These are phyloP conservation scores for Alternaria gaisen DNA, from an alignment of 2,329 filamentous ascomycete species.

Conservation along the genomic window DNA sequence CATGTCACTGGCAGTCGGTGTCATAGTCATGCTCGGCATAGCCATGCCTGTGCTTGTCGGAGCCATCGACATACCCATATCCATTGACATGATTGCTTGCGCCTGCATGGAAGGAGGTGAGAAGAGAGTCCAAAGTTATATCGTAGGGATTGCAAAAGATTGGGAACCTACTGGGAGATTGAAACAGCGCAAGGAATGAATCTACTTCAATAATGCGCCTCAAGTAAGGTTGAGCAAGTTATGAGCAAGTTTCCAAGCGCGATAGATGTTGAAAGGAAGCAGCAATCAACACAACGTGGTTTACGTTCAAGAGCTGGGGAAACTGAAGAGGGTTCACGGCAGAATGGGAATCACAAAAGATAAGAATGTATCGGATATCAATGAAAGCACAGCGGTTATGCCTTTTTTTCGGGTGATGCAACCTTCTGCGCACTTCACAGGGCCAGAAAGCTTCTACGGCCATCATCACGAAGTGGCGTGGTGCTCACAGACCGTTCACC, in stretches of 20 bases:
- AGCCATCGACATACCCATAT: constrained; percentile 8
- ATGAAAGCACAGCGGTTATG: not conserved
- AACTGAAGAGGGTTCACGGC: not conserved
- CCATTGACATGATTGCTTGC: constrained; percentile 22
- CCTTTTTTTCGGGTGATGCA: not conserved
- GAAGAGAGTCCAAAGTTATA: not conserved
- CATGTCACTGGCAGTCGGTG: constrained; percentile 16
- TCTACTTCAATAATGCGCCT: not conserved
- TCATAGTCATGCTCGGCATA: constrained; percentile 20
- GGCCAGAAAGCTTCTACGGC: not conserved
- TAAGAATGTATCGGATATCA: not conserved
- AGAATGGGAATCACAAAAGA: not conserved
- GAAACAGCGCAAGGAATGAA: not conserved
- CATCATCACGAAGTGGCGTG: not conserved
- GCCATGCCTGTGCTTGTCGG: not conserved
- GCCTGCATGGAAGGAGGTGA: not conserved
- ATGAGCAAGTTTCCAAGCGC: constrained; percentile 15
- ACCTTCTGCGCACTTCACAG: not conserved
- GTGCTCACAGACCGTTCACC: constrained; percentile 5
- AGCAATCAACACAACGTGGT: not conserved
- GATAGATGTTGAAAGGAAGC: not conserved
- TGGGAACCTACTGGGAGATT: not conserved
- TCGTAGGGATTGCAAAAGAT: not conserved
- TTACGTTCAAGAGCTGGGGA: not conserved
- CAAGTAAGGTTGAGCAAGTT: constrained; percentile 19